These are phyloP conservation scores for Alternaria sp. DNA, from an alignment of 2,329 filamentous ascomycete genomes.

Conservation along the genomic window DNA sequence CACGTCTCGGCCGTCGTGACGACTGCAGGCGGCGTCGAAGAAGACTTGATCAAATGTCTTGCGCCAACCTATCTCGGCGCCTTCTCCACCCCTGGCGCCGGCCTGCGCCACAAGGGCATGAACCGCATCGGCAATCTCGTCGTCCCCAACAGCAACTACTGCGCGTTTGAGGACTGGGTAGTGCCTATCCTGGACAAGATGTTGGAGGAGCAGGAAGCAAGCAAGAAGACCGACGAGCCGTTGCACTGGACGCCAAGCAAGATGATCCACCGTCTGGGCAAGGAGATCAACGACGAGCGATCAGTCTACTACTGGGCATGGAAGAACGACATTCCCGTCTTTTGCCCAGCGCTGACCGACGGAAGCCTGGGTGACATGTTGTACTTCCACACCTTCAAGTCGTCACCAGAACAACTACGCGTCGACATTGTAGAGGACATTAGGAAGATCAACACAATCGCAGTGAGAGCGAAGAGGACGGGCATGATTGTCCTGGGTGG, in stretches of 20 bases:
- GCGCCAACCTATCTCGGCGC: constrained; percentile 91
- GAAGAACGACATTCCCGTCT: constrained; percentile 95
- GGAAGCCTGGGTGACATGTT: constrained; percentile 97
- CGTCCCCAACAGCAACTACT: constrained; percentile 97
- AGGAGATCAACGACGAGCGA: constrained; percentile 90
- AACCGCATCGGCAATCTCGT: constrained; percentile 96
- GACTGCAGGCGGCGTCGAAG: constrained; percentile 93
- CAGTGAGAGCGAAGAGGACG: constrained; percentile 83
- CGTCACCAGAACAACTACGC: constrained; percentile 79
- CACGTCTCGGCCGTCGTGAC: constrained; percentile 95
- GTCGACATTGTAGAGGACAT: constrained; percentile 96
- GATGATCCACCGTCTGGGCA: constrained; percentile 86
- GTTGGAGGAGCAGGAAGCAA: constrained; percentile 90
- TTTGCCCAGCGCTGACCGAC: constrained; percentile 95
- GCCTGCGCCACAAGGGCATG: constrained; percentile 82
- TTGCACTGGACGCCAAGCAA: constrained; percentile 94
- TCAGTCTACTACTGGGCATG: constrained; percentile 98
- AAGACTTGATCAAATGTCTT: constrained; percentile 98
- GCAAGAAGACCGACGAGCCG: constrained; percentile 70
- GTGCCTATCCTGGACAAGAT: constrained; percentile 93
- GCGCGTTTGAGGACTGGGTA: constrained; percentile 96
- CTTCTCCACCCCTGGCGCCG: constrained; percentile 79
- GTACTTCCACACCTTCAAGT: constrained; percentile 96
- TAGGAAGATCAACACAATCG: constrained; percentile 88
- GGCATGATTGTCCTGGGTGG: constrained; percentile 97